These are phyloP conservation scores for Proliferodiscus dingleyae DNA, from an alignment of 2,329 filamentous ascomycete species.

Conservation along the genomic window DNA sequence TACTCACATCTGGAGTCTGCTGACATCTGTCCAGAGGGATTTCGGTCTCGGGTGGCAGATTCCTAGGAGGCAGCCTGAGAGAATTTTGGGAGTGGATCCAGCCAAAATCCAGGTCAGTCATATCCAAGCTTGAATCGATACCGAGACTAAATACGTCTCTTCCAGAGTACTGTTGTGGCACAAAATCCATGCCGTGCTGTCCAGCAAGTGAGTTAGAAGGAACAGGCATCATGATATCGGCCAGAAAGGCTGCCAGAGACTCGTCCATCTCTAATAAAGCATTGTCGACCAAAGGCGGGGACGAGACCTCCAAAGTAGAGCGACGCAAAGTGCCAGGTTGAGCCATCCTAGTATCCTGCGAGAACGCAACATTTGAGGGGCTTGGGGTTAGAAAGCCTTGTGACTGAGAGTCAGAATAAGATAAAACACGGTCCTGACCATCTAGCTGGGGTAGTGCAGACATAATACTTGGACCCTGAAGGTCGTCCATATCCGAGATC, in stretches of 20 bases:
- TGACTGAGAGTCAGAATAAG: not conserved
- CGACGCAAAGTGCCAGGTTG: not conserved
- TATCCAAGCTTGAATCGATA: constrained; percentile 5
- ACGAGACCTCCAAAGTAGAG: not conserved
- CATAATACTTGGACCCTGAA: not conserved
- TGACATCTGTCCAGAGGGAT: not conserved
- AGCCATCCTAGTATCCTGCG: not conserved
- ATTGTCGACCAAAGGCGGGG: constrained; percentile 1
- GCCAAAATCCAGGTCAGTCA: constrained; percentile 3
- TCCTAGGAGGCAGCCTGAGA: not conserved
- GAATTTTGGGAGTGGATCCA: constrained; percentile 1
- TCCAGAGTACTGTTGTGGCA: not conserved
- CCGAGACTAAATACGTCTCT: constrained; percentile 5
- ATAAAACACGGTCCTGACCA: not conserved
- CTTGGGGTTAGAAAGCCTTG: not conserved
- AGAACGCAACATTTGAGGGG: not conserved
- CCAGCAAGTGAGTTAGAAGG: not conserved
- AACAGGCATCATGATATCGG: constrained; percentile 16
- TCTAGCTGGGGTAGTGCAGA: not conserved
- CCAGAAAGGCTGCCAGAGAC: constrained; percentile 12
- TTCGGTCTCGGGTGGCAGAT: not conserved
- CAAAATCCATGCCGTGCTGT: not conserved
- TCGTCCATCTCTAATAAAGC: constrained; percentile 11
- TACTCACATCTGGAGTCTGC: not conserved
- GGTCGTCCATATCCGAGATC: not conserved